Evolutionary conservation across 1,284 basidiomycete genomes (phyloP).

Genomic region (Leccinum pallidistipes): DNA sequence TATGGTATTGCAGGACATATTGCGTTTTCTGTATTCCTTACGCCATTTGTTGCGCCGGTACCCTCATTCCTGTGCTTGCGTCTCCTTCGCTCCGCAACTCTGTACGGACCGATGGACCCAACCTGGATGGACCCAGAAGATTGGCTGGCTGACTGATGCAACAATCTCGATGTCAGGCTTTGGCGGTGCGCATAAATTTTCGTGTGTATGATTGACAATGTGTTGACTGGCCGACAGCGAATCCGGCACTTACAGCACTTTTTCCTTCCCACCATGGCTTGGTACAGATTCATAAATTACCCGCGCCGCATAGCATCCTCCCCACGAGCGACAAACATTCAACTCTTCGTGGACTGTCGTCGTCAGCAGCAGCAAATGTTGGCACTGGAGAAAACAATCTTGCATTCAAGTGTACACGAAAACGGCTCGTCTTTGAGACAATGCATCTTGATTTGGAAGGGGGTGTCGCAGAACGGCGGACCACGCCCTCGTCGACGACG

Average conservation of each 20-base stretch:
- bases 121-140: constrained; percentile 67
- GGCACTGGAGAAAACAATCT: constrained; percentile 90
- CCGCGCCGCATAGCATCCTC: constrained; percentile 65
- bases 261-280: constrained; percentile 88
- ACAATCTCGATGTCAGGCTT: constrained; percentile 78
- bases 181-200: constrained; percentile 54
- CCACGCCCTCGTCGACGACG: constrained; percentile 47
- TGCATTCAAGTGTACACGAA: constrained; percentile 91
- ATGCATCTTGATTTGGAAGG: constrained; percentile 93
- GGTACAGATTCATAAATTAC: constrained; percentile 72
- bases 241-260: constrained; percentile 61
- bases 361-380: constrained; percentile 46
- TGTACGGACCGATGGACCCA: constrained; percentile 58
- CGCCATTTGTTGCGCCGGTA: constrained; percentile 59
- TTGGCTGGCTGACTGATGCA: constrained; percentile 81
- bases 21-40: constrained; percentile 69
- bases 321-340: constrained; percentile 78
- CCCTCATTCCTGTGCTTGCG: constrained; percentile 60
- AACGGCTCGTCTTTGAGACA: constrained; percentile 87
- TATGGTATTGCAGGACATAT: constrained; percentile 52
- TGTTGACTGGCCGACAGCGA: constrained; percentile 43
- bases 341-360: constrained; percentile 69
- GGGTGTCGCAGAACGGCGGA: constrained; percentile 84
- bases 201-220: constrained; percentile 2
- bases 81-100: constrained; percentile 64